Evolutionary conservation across 2,329 filamentous ascomycete genomes (phyloP), one percentile per base, ranked within the genome.

Genomic region (Fusarium acutatum): DNA sequence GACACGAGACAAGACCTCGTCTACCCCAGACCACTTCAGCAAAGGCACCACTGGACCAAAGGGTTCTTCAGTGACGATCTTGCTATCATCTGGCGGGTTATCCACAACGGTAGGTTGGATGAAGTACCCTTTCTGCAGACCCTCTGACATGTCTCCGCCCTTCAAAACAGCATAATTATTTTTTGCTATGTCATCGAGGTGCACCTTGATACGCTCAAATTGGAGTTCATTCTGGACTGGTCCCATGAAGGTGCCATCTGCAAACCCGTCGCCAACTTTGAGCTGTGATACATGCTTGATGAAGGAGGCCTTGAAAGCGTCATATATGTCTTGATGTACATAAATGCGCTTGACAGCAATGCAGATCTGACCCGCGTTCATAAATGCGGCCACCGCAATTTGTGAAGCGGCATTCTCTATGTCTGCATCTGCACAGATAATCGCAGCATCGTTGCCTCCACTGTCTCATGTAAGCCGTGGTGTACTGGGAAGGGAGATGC

Each of bases 311-410:
- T 32, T 62, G 32, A 62, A 62, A 44, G 32, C 20, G 15, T 89
- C 86, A 75, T 89, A 90, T 49, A 91, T 86, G 4, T 82, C 83
- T 70, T 89, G 85, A 75, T 91, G 89, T 3, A 92, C 86, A 72
- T 89, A 91, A 24, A 91, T 79, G 1, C 89, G 83, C 79, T 91
- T 91, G 7, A 58, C 62, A 4, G 70, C 60, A 15, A 71, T 59
- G 12, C 72, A 73, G 20, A 74, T 52, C 60, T 81, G 79, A 12
- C 89, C 89, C 4, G 85, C 85, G 81, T 90, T 89, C 69, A 89
- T 82, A 80, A 90, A 89, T 8, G 86, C 83, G 11, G 85, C 83
- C 71, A 84, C 82, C 43, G 86, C 86, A 37, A 73, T 59, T 18
- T 74, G 60, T 15, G 54, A 40, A 18, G 76, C 77, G 2, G 73